phyloP scores from a whole-genome alignment of 2,329 filamentous ascomycete species.

The Scytalidium lignicola region DNA sequence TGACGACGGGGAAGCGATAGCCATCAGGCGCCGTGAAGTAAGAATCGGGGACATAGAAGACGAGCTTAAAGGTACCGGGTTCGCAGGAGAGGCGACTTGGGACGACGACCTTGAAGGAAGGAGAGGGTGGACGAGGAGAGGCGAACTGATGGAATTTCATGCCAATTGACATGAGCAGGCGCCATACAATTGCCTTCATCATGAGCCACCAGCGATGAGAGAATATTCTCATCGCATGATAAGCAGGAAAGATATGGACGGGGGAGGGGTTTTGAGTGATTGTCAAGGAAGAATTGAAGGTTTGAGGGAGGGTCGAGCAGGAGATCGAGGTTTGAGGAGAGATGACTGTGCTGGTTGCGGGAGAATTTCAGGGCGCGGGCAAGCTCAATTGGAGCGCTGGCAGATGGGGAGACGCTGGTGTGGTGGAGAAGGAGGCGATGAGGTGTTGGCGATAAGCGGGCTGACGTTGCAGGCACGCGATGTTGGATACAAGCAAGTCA shows the following conservation, averaged over 20 bases:
- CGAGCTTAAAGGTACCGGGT: constrained; percentile 30
- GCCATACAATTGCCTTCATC: constrained; percentile 28
- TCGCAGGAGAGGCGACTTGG: constrained; percentile 22
- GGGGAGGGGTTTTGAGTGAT: too few species aligned
- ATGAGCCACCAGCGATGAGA: constrained; percentile 13
- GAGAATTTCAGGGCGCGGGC: too few species aligned
- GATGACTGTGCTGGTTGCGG: too few species aligned
- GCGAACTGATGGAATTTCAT: constrained; percentile 29
- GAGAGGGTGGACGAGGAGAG: constrained; percentile 22
- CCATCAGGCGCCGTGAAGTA: constrained; percentile 28
- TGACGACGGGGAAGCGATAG: constrained; percentile 43
- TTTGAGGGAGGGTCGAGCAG: too few species aligned
- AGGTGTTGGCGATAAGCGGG: too few species aligned
- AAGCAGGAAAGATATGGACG: neutral
- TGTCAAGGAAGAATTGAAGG: too few species aligned
- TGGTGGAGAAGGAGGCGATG: too few species aligned
- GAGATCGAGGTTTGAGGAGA: too few species aligned
- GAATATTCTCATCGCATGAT: constrained; percentile 14
- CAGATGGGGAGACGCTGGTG: too few species aligned
- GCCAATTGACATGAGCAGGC: constrained; percentile 28
- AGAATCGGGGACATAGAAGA: constrained; percentile 37
- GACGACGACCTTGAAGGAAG: constrained; percentile 27
- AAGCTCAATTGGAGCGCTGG: too few species aligned
- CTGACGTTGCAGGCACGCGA: too few species aligned
- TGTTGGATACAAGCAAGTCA: too few species aligned